Conservation (phyloP, 371 early-diverging fungal species). For the Mortierella sp. region DNA sequence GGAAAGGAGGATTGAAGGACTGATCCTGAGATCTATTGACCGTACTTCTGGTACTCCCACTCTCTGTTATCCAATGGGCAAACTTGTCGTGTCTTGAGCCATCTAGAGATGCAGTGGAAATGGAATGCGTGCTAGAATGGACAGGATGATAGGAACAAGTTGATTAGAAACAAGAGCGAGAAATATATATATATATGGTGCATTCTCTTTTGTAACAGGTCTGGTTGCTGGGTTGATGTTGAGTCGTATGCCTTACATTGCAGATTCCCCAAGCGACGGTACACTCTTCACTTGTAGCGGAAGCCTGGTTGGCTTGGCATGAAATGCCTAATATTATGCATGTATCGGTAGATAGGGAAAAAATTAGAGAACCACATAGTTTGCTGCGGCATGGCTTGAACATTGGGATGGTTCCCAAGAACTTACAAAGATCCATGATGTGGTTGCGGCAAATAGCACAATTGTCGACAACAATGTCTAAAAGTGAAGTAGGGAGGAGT, state of each 20-base stretch:
- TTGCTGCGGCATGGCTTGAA: background rate
- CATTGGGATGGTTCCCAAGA: background rate
- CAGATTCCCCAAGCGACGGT: conserved; percentile 99
- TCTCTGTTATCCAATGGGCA: conserved; percentile 99
- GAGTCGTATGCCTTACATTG: conserved; percentile 73
- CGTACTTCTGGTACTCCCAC: conserved; percentile 98
- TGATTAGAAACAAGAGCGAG: too few relatives aligned
- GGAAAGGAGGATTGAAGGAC: background rate
- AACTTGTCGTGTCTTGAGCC: conserved; percentile 98
- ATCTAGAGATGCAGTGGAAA: conserved; percentile 98
- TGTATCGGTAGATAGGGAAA: background rate
- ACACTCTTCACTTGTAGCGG: conserved; percentile 95
- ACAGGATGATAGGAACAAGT: too few relatives aligned
- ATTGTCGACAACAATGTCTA: conserved; percentile 99
- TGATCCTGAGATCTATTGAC: conserved; percentile 47
- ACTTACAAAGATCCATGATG: conserved; percentile 99
- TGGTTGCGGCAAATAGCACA: conserved; percentile 99
- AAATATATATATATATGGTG: too few relatives aligned
- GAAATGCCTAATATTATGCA: conserved; percentile 79
- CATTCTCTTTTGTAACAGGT: too few relatives aligned
- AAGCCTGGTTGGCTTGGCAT: conserved; percentile 96
- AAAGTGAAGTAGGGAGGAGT: conserved; percentile 67
- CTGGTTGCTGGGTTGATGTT: too few relatives aligned
- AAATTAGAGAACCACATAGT: background rate
- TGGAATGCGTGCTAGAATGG: conserved; percentile 96